phyloP scores from a whole-genome alignment of 176 grass and related monocot species.

The Puya raimondii region DNA sequence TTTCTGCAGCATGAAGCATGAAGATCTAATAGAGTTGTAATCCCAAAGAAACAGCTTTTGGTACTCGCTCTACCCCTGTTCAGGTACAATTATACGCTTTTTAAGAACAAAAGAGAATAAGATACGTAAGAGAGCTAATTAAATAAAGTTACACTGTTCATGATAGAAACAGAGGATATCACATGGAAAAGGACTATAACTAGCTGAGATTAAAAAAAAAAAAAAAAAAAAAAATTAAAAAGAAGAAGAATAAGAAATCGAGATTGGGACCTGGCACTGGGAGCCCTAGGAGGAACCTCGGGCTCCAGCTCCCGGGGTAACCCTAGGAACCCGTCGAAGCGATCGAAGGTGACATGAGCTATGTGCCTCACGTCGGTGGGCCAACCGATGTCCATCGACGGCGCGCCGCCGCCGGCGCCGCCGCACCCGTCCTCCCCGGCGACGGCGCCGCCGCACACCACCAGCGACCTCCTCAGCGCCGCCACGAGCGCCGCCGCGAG shows the following conservation, averaged over 20 bases:
- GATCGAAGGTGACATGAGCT: conserved; percentile 92
- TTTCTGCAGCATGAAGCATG: no score
- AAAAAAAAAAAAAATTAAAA: neutral
- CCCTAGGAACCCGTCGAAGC: conserved; percentile 82
- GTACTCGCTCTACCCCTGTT: no score
- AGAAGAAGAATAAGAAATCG: neutral
- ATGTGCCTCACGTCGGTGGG: conserved; percentile 86
- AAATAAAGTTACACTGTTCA: no score
- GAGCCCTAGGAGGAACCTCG: conserved; percentile 45
- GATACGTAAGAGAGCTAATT: no score
- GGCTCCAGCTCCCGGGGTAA: conserved; percentile 73
- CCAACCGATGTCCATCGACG: conserved; percentile 71
- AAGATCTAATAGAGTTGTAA: no score
- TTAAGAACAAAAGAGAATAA: no score
- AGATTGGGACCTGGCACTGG: conserved; percentile 66
- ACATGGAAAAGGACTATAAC: no score
- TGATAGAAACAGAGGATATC: no score
- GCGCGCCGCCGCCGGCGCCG: neutral
- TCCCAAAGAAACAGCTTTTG: no score
- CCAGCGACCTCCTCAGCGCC: conserved; percentile 76
- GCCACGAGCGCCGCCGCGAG: conserved; percentile 52
- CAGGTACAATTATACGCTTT: no score
- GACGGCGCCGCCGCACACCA: conserved; percentile 66
- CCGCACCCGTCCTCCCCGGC: conserved; percentile 19
- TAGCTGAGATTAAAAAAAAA: neutral